Conservation (phyloP, 2,329 filamentous ascomycete species). For the Annulohypoxylon truncatum region DNA sequence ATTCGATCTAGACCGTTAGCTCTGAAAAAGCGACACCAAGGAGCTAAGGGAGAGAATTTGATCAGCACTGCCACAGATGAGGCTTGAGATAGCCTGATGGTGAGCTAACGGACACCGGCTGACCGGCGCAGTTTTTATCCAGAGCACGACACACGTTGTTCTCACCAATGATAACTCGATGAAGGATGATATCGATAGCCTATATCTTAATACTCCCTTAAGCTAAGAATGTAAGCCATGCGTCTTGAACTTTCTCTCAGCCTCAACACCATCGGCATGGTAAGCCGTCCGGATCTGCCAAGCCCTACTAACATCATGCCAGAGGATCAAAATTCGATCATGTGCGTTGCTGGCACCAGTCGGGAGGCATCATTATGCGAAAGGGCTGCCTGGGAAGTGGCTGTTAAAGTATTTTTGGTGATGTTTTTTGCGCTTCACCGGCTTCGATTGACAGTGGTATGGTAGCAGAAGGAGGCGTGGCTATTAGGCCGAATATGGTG, state of each 20-base stretch:
- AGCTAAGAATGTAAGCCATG: neutral
- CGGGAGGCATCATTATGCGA: slow-evolving; percentile 1
- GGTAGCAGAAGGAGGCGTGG: neutral
- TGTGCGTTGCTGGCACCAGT: slow-evolving; percentile 15
- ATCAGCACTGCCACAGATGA: slow-evolving; percentile 21
- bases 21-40: neutral
- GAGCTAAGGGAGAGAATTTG: neutral
- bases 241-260: slow-evolving; percentile 13
- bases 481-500: neutral
- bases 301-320: neutral
- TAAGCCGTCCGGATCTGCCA: slow-evolving; percentile 12
- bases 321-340: slow-evolving; percentile 9
- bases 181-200: neutral
- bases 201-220: slow-evolving; percentile 9
- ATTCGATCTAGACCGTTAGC: neutral
- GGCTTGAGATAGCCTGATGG: slow-evolving; percentile 6
- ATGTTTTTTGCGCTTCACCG: neutral
- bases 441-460: neutral
- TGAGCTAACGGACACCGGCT: slow-evolving; percentile 18
- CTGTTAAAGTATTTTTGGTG: neutral
- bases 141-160: neutral
- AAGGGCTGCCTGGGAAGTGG: neutral
- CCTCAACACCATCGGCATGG: slow-evolving; percentile 9
- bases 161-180: neutral
- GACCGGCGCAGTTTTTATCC: slow-evolving; percentile 27